A percentile compares a stretch with the other conserved stretches of the same genome.
Conservation (phyloP, 805 yeast species). For the Crinitomyces ghanaensis region DNA sequence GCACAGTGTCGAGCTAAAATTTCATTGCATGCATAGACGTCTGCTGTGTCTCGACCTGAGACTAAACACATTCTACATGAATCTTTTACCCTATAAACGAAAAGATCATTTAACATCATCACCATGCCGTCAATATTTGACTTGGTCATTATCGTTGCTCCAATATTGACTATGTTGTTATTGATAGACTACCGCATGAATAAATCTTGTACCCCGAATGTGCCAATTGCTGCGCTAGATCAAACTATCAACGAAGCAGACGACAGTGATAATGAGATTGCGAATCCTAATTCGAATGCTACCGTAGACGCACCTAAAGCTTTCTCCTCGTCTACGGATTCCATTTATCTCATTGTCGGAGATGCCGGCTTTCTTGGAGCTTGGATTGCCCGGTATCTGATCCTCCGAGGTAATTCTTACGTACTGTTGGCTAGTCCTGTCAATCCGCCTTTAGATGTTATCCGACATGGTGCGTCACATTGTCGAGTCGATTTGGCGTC, state of each 20-base stretch:
- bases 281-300: neutral
- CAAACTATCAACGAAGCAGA: neutral
- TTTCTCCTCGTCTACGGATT: too few species aligned
- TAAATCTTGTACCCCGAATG: neutral
- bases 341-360: slow-evolving; percentile 19
- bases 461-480: slow-evolving; percentile 16
- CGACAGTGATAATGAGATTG: too few species aligned
- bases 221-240: neutral
- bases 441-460: slow-evolving; percentile 18
- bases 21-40: too few species aligned
- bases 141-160: too few species aligned
- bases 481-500: slow-evolving; percentile 11
- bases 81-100: too few species aligned
- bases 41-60: too few species aligned
- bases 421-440: slow-evolving; percentile 16
- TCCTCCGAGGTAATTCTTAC: slow-evolving; percentile 17
- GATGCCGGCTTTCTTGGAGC: slow-evolving; percentile 24
- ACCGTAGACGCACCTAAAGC: neutral
- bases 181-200: slow-evolving; percentile 1
- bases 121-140: too few species aligned
- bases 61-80: too few species aligned
- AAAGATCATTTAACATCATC: too few species aligned
- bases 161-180: neutral
- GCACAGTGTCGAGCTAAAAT: too few species aligned
- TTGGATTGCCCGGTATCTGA: slow-evolving; percentile 22